Base-by-base conservation (phyloP, 2,329 filamentous ascomycete species). In the Botrytis byssoidea region DNA sequence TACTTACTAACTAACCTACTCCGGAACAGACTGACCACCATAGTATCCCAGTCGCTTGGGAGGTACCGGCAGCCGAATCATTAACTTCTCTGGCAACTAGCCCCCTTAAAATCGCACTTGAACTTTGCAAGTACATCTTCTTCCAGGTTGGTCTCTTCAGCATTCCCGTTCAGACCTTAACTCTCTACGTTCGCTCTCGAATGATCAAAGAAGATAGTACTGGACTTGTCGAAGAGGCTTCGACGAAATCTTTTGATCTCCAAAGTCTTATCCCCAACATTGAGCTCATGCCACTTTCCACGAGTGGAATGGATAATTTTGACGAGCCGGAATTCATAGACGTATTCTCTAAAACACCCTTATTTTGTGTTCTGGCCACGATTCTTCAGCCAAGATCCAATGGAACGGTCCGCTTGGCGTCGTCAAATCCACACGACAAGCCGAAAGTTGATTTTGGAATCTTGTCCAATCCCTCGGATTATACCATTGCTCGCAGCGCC, bases 371-470 rank as follows among this genome's bases (percentile, higher is more conserved):
- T 25, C 40, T 74, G 0, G 55, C 73, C 16, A 73, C 73, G 5
- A 44, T 73, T 10, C 22, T 70, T 8, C 66, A 57, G 32, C 74
- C 74, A 0, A 70, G 72, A 32, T 76, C 74, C 22, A 40, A 40
- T 18, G 71, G 74, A 29, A 73, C 70, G 7, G 64, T 76, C 4
- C 70, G 71, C 4, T 59, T 76, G 10, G 42, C 63, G 9, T 74
- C 73, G 9, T 35, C 71, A 22, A 72, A 74, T 42, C 73, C 60
- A 12, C 55, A 72, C 6, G 71, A 72, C n/a, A 48, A 67, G 12
- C 73, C 73, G 12, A 67, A 70, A 60, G 71, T 74, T 22, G 71
- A 76, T 51, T 71, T 70, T 32, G 68, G 68, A n/a, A 48, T 74
- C 29, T 20, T 76, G 10, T 76, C 73, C 32, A 37, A 73, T n/a